Base-by-base conservation (phyloP, 345 rosid species). In the Lepidium didymum region DNA sequence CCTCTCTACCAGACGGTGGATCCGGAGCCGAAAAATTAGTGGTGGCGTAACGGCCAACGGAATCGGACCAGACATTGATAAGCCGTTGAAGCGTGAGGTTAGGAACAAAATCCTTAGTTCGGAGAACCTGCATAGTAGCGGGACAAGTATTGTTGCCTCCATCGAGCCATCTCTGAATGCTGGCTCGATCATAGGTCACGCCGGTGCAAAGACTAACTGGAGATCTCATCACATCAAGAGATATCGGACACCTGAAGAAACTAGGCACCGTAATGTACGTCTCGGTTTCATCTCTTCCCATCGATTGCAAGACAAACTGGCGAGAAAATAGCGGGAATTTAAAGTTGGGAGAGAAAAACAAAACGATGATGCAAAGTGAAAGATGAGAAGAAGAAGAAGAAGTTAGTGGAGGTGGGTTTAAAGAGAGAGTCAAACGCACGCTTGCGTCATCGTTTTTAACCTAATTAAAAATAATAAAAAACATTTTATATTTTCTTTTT, bases 161-260 rank as follows among this genome's bases (percentile, higher is more conserved):
- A 49, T 89, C 96, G 52, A 94, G 85, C 99, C 99, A 94, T 14
- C 85, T 79, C 47, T 91, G 91, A 75, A 91, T 94, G 75, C 87
- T 83, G 60, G 86, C 63, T 58, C 96, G 92, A 69, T 94, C 99
- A 80, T 94, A 91, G 37, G 99, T 94, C 10, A 94, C 89, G 29
- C 99, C 97, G 34, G 99, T 94, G 81, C 84, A 86, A 69, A 94
- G 88, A 72, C 91, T 94, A 16, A 94, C 97, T 0, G 99, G 97
- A 5, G 97, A 91, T 53, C 64, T 81, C 99, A 94, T 94, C 11
- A 94, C 91, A 74, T 94, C 99, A 1, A 94, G 86, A 6, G 97
- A 87, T 35, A 94, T 90, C n/a, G 99, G 99, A 57, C 99, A 94
- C 56, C 75, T 81, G 81, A 94, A 94, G 75, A 84, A 79, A 76